Evolutionary conservation across 2,329 filamentous ascomycete genomes (phyloP).

Genomic region (Dendryphion nanum): DNA sequence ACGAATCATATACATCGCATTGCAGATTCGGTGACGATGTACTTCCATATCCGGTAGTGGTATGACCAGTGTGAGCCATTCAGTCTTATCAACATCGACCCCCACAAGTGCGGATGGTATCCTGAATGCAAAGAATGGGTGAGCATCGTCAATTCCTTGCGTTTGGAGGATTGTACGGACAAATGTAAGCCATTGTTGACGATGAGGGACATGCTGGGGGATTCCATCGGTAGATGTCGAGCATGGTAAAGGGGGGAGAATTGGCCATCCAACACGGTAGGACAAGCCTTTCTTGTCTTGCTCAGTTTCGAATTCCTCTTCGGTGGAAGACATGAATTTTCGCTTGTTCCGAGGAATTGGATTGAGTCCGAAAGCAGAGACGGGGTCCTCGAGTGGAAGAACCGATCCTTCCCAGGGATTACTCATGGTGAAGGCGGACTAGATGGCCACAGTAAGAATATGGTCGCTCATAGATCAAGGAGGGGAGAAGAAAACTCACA

Average conservation of each 20-base stretch:
- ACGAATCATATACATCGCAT: too few species aligned
- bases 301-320: not conserved
- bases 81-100: not conserved
- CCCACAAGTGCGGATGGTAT: not conserved
- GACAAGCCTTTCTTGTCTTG: not conserved
- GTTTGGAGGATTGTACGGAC: too few species aligned
- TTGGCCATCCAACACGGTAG: not conserved
- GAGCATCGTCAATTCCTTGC: not conserved
- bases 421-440: too few species aligned
- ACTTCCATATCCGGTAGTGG: not conserved
- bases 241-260: not conserved
- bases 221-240: not conserved
- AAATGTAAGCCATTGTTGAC: not conserved
- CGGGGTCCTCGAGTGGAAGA: too few species aligned
- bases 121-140: not conserved
- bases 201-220: not conserved
- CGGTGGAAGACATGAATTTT: not conserved
- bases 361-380: too few species aligned
- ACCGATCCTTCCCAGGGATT: too few species aligned
- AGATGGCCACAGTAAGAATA: too few species aligned
- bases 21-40: not conserved
- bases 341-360: not conserved
- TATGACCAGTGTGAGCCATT: not conserved
- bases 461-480: too few species aligned
- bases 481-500: too few species aligned